Evolutionary conservation across 139 green algal genomes (phyloP).

Genomic region (Chlorella vulgaris): DNA sequence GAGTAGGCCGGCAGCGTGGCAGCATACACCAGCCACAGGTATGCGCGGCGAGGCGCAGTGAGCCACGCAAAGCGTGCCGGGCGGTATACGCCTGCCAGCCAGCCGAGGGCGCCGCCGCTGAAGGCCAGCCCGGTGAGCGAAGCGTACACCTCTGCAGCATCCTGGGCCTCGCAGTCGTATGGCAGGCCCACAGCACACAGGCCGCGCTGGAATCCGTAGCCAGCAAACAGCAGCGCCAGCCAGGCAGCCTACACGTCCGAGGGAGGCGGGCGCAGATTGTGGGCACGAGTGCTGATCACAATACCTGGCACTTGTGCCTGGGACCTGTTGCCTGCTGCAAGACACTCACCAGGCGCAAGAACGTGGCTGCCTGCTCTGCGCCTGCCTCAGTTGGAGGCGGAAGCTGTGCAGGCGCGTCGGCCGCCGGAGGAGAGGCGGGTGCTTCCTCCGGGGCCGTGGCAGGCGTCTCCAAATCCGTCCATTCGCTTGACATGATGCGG

Average conservation of each 20-base stretch:
- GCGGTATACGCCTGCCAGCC: slow-evolving; percentile 5
- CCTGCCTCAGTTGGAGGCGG: not conserved
- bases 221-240: not conserved
- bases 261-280: not conserved
- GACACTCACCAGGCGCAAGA: not conserved
- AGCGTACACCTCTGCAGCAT: not conserved
- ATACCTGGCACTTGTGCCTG: no score
- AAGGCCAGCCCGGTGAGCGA: slow-evolving; percentile 9
- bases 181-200: slow-evolving; percentile 11
- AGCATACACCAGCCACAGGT: slow-evolving; percentile 17
- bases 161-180: not conserved
- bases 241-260: not conserved
- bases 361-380: not conserved
- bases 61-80: slow-evolving; percentile 22
- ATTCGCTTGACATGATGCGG: no score
- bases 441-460: no score
- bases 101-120: not conserved
- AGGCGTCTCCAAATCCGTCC: no score
- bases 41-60: not conserved
- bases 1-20: slow-evolving; percentile 5
- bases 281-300: no score
- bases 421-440: not conserved
- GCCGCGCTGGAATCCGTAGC: slow-evolving; percentile 22
- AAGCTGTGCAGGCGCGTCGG: not conserved
- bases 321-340: no score